Evolutionary conservation across 495 filamentous ascomycete species (phyloP), one percentile per base, ranked within the genome.

Genomic region (Letharia lupina): DNA sequence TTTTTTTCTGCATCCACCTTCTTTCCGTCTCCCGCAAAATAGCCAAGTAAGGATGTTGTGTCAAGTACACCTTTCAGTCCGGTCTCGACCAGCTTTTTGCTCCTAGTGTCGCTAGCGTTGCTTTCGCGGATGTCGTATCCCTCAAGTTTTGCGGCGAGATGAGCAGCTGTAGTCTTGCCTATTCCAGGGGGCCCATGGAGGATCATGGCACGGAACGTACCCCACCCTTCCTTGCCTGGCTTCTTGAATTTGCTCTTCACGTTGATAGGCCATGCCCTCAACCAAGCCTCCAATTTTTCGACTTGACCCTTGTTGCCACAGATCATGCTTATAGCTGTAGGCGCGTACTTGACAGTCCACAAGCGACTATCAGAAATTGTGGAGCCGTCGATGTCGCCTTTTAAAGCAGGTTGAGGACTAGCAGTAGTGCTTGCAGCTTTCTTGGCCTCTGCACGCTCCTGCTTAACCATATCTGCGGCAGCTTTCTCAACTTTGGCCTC

Each of bases 311-410:
- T 99, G 76, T 99, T 99, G 65, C 94, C 94, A 73, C 93, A 98
- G 61, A 99, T 96, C 74, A 97, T 93, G 63, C 75, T 88, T 47
- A 90, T 81, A 47, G 86, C 80, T 1, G 87, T 89, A 6, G 94
- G 94, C 0, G 94, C 93, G 77, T 99, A 98, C 71, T 97, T 97
- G 39, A 87, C 88, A 10, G 95, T 98, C 94, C 94, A 98, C 9
- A 99, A 81, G 57, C 91, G 86, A 66, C 82, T 84, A 62, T 88
- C 83, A 23, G 82, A 76, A 23, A 75, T 79, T 18, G 75, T 64
- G n/a, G 77, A 62, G 12, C 72, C 44, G 23, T 23, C 50, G 59
- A 73, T 70, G 35, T 74, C 69, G 48, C 45, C 65, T 23, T 70
- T 68, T 40, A 74, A 37, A 35, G 70, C 40, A 40, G 61, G 52